Conservation (phyloP, 2,329 filamentous ascomycete species). For the Trichophyton schoenleinii region DNA sequence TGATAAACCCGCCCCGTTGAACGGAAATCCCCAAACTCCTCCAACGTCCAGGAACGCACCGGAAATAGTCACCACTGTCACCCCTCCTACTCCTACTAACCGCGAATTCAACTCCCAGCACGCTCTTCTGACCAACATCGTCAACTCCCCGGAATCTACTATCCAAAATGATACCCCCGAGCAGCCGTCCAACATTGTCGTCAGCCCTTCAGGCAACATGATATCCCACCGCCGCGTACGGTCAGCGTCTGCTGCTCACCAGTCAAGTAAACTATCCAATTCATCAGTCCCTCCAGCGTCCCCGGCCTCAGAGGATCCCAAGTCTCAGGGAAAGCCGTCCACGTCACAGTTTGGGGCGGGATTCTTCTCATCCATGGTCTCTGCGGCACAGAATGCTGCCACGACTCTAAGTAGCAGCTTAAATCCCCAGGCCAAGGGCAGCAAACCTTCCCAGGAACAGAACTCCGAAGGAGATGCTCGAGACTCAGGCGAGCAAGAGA, state of each 20-base stretch:
- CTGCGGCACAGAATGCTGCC: slow-evolving; percentile 84
- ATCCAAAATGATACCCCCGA: slow-evolving; percentile 15
- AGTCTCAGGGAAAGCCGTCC: slow-evolving; percentile 39
- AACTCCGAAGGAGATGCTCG: slow-evolving; percentile 21
- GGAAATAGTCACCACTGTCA: slow-evolving; percentile 10
- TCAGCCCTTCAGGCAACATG: slow-evolving; percentile 56
- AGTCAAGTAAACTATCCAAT: slow-evolving; percentile 78
- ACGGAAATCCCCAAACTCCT: slow-evolving; percentile 20
- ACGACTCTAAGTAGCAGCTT: slow-evolving; percentile 58
- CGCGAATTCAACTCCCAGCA: slow-evolving; percentile 11
- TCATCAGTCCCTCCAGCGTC: slow-evolving; percentile 60
- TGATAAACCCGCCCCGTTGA: not conserved
- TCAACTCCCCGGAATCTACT: slow-evolving; percentile 30
- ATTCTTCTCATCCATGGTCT: slow-evolving; percentile 90
- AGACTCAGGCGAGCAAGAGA: slow-evolving; percentile 19
- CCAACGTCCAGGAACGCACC: slow-evolving; percentile 17
- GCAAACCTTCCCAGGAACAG: slow-evolving; percentile 24
- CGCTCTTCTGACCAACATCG: slow-evolving; percentile 20
- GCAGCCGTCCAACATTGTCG: slow-evolving; percentile 37
- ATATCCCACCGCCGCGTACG: slow-evolving; percentile 56
- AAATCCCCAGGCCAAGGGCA: slow-evolving; percentile 38
- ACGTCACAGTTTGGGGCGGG: slow-evolving; percentile 43
- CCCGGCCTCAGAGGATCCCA: slow-evolving; percentile 57
- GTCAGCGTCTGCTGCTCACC: slow-evolving; percentile 43
- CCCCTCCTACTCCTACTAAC: slow-evolving; percentile 11